A percentile compares a stretch with the other conserved stretches of the same genome.
These are phyloP conservation scores for Orobanche coerulescens DNA, from an alignment of 257 asterid species.

Conservation along the genomic window DNA sequence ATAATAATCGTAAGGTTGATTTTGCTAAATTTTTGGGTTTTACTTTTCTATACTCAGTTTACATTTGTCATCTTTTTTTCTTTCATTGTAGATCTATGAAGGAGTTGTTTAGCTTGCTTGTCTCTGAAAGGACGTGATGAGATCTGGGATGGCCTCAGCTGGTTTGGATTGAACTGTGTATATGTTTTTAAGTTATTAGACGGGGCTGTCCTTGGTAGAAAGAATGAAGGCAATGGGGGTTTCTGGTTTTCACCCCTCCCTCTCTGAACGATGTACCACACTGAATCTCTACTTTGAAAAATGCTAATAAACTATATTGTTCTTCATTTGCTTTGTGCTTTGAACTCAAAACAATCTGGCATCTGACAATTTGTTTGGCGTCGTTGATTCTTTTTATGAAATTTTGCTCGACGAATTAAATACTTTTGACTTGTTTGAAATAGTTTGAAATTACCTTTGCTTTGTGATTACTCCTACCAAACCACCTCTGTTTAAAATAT, in stretches of 20 bases:
- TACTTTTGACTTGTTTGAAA: too few relatives aligned
- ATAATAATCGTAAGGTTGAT: neutral
- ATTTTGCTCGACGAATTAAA: too few relatives aligned
- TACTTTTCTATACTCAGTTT: neutral
- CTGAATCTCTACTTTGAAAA: constrained; percentile 3
- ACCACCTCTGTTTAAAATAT: too few relatives aligned
- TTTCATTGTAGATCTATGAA: constrained; percentile 15
- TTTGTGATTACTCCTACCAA: too few relatives aligned
- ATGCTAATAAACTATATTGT: constrained; percentile 7
- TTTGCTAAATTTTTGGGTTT: neutral
- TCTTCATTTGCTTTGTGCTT: constrained; percentile 5
- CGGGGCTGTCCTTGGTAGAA: constrained; percentile 11
- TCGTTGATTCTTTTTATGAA: too few relatives aligned
- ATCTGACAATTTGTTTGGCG: too few relatives aligned
- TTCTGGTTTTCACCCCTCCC: neutral
- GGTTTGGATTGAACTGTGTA: constrained; percentile 26
- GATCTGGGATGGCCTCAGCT: constrained; percentile 20
- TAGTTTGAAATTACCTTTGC: too few relatives aligned
- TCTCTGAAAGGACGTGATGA: neutral
- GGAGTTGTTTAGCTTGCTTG: neutral
- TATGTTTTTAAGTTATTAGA: constrained; percentile 15
- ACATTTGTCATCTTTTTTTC: neutral
- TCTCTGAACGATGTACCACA: neutral
- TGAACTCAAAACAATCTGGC: neutral
- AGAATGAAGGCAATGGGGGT: constrained; percentile 8